A percentile compares a stretch with the other conserved stretches of the same genome.
phyloP scores from a whole-genome alignment of 1,284 basidiomycete genomes.

The Apiotrichum gracile region DNA sequence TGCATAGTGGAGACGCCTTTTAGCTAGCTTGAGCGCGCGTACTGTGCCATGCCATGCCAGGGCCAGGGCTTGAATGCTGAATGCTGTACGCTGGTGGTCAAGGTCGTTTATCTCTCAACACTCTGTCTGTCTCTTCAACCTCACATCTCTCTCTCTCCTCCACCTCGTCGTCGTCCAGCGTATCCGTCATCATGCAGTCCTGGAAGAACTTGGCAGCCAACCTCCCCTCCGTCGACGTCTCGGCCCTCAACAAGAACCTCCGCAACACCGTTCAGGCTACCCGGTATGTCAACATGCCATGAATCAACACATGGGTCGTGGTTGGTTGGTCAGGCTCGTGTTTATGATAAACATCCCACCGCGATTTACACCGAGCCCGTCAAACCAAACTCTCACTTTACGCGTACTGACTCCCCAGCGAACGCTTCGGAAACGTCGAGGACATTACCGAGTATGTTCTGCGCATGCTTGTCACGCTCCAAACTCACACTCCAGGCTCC shows the following conservation, averaged over 20 bases:
- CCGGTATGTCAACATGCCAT: too few relatives aligned
- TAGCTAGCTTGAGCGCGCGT: too few relatives aligned
- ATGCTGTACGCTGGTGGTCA: too few relatives aligned
- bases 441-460: constrained; percentile 81
- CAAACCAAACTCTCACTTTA: background rate
- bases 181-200: constrained; percentile 31
- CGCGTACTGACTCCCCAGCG: constrained; percentile 47
- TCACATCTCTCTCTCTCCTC: background rate
- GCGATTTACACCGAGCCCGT: too few relatives aligned
- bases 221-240: constrained; percentile 43
- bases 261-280: constrained; percentile 81
- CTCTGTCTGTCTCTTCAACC: background rate
- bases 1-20: too few relatives aligned
- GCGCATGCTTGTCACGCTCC: too few relatives aligned
- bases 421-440: constrained; percentile 83
- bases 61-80: too few relatives aligned
- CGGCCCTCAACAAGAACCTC: constrained; percentile 66
- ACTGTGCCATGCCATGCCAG: too few relatives aligned
- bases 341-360: background rate
- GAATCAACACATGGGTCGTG: too few relatives aligned
- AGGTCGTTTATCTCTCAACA: background rate
- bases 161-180: background rate
- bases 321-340: background rate
- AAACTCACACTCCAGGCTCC: constrained; percentile 20
- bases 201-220: constrained; percentile 43